Base-by-base conservation (phyloP, 148 eudicot species). In the Fagopyrum esculentum region DNA sequence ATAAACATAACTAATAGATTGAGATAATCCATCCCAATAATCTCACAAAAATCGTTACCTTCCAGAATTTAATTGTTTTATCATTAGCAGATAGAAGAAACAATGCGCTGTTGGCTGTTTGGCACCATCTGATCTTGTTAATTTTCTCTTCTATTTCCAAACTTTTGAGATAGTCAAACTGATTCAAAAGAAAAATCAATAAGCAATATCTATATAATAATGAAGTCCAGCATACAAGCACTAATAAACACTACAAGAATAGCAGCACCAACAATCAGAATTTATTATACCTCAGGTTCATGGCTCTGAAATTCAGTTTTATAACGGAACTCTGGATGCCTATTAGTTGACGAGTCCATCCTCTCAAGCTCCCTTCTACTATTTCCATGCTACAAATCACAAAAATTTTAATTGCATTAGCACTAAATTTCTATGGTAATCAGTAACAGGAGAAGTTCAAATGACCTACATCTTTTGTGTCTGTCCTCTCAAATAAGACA, bases 121-220 rank as follows among this genome's bases (percentile, higher is more conserved):
- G 97, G 81, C 98, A 95, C 99, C 99, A 95, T 80, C 92, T 82
- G 76, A 95, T 95, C 88, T 95, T 92, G 86, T 95, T 95, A 86
- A 95, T 95, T 80, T 95, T 95, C 92, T 95, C 99, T 83, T 95
- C 99, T 77, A 95, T 95, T 81, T 95, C 99, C 92, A 95, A 90
- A 82, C 99, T 95, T 88, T 95, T 95, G 79, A 95, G 91, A 79
- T 95, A 95, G 84, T 95, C 99, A 81, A 95, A 95, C 99, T 95
- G 90, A 78, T 76, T 12, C 76, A 74, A 81, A 72, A 84, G 40
- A 46, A 57, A 72, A 59, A 6, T 40, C 71, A 43, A 70, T 17
- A 48, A 50, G 30, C 70, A 73, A 15, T 71, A 80, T 71, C 45
- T 79, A 73, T 73, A 45, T 69, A 61, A n/a, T 48, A 26, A 75